These are phyloP conservation scores for Borovskyia barvae DNA, from an alignment of 208 protist species.

Conservation along the genomic window DNA sequence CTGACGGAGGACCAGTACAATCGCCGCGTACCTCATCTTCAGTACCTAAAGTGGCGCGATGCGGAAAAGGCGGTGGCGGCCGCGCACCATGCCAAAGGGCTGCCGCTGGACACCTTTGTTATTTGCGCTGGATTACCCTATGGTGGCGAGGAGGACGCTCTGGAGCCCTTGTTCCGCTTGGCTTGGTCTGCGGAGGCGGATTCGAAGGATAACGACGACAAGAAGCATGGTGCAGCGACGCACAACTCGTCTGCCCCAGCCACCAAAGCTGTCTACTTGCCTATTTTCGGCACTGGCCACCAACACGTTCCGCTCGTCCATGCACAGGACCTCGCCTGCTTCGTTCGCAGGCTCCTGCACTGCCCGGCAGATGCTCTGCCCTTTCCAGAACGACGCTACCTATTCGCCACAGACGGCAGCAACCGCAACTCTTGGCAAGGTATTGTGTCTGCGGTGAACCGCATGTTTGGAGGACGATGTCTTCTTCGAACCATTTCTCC, in stretches of 20 bases:
- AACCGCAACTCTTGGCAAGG: constrained; percentile 53
- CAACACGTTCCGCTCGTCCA: constrained; percentile 93
- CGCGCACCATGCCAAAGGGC: constrained; percentile 71
- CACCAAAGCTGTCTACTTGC: constrained; percentile 35
- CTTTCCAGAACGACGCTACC: constrained; percentile 74
- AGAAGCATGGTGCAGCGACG: background rate
- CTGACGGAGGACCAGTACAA: constrained; percentile 94
- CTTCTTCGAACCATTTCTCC: constrained; percentile 44
- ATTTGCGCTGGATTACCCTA: constrained; percentile 90
- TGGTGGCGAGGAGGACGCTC: constrained; percentile 85
- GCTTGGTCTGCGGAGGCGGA: constrained; percentile 68
- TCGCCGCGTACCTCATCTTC: constrained; percentile 89
- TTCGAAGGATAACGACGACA: background rate
- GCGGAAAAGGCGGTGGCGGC: constrained; percentile 90
- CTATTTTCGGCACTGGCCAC: constrained; percentile 82
- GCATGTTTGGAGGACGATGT: constrained; percentile 62
- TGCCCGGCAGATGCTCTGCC: constrained; percentile 51
- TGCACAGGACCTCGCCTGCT: constrained; percentile 88
- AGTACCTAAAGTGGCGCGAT: constrained; percentile 90
- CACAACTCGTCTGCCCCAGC: background rate
- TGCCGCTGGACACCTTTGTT: constrained; percentile 85
- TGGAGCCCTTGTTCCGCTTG: constrained; percentile 88
- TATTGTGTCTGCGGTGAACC: constrained; percentile 77
- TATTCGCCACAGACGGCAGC: constrained; percentile 87
- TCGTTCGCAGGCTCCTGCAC: constrained; percentile 61